These are phyloP conservation scores for Amphirosellinia nigrospora DNA, from an alignment of 495 filamentous ascomycete genomes.

Conservation along the genomic window DNA sequence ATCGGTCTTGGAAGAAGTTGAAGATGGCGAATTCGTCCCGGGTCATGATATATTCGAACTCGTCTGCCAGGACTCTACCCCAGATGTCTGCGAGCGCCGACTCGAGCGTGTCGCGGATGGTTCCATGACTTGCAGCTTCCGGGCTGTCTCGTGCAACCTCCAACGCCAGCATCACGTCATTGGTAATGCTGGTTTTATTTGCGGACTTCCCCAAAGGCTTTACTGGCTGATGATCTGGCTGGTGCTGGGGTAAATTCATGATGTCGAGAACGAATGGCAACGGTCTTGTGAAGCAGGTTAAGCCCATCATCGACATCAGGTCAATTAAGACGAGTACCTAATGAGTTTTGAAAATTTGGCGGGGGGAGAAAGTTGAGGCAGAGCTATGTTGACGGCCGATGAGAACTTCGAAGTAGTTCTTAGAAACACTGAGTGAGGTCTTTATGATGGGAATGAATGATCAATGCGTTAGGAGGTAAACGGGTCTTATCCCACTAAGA, in stretches of 20 bases:
- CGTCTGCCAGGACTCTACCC: slow-evolving; percentile 63
- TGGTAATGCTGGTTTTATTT: slow-evolving; percentile 6
- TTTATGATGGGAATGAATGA: neutral
- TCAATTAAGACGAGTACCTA: neutral
- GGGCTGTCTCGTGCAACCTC: slow-evolving; percentile 71
- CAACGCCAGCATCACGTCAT: slow-evolving; percentile 58
- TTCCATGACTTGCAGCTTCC: slow-evolving; percentile 60
- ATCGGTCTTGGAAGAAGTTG: slow-evolving; percentile 73
- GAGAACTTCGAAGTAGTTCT: neutral
- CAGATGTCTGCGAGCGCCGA: slow-evolving; percentile 64
- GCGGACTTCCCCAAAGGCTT: neutral
- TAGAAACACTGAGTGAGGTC: neutral
- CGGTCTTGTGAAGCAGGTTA: neutral
- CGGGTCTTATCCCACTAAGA: neutral
- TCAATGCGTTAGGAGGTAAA: neutral
- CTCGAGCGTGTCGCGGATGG: slow-evolving; percentile 61
- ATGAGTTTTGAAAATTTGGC: neutral
- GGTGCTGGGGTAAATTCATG: neutral
- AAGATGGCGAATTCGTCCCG: slow-evolving; percentile 78
- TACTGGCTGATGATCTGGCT: neutral
- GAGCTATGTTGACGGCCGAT: neutral
- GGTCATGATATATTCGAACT: slow-evolving; percentile 68
- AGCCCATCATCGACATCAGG: neutral
- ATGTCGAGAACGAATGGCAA: neutral
- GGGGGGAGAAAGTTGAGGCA: neutral